phyloP scores from a whole-genome alignment of 2,329 filamentous ascomycete genomes.

The Aspergillus novofumigatus region DNA sequence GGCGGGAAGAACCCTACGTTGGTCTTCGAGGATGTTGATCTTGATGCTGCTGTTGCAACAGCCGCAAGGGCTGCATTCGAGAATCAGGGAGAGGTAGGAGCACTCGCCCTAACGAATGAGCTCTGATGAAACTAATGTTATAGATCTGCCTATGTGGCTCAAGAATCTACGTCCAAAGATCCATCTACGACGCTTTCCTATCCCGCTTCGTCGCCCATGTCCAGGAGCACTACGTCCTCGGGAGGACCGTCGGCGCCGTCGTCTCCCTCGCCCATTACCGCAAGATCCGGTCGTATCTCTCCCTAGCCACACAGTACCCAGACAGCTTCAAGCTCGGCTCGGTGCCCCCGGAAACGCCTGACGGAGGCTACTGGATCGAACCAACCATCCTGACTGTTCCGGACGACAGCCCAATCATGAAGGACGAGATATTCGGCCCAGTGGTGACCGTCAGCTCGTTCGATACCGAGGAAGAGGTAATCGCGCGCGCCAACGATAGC shows the following conservation, averaged over 20 bases:
- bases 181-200: conserved; percentile 59
- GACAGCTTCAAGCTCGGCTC: conserved; percentile 57
- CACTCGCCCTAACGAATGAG: not conserved
- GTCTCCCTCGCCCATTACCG: conserved; percentile 27
- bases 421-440: conserved; percentile 51
- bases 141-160: conserved; percentile 56
- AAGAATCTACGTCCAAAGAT: conserved; percentile 60
- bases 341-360: conserved; percentile 39
- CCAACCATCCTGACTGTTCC: conserved; percentile 50
- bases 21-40: conserved; percentile 16
- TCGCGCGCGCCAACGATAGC: conserved; percentile 48
- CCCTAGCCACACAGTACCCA: conserved; percentile 51
- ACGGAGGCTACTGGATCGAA: conserved; percentile 59
- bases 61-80: conserved; percentile 16
- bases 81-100: conserved; percentile 11
- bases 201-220: conserved; percentile 51
- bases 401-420: conserved; percentile 47
- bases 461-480: conserved; percentile 49
- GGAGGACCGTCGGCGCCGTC: conserved; percentile 51
- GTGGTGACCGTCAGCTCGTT: conserved; percentile 49
- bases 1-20: conserved; percentile 17
- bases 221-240: conserved; percentile 53
- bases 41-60: conserved; percentile 10
- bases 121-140: not conserved
- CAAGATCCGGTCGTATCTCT: conserved; percentile 54